Evolutionary conservation across 257 asterid genomes (phyloP).

Genomic region (Paraleonurus japonicus): DNA sequence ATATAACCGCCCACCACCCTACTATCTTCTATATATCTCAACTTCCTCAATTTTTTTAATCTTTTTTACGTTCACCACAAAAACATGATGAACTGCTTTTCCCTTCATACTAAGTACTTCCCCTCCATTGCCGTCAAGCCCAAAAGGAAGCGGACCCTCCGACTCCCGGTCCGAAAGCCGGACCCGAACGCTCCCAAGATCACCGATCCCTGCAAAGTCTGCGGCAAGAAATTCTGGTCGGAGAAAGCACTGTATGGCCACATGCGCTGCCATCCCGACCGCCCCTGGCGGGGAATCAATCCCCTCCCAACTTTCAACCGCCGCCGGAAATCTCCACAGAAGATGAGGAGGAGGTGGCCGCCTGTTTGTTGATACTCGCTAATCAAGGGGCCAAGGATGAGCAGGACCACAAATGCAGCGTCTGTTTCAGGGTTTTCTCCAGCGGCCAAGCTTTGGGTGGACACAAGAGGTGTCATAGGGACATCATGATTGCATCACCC

Average conservation of each 20-base stretch:
- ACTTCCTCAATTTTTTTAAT: too few species aligned
- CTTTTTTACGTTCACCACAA: too few species aligned
- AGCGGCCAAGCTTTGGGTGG: slow-evolving; percentile 11
- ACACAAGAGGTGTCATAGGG: slow-evolving; percentile 13
- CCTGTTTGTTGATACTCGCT: slow-evolving; percentile 51
- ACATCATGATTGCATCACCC: background rate
- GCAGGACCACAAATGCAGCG: slow-evolving; percentile 6
- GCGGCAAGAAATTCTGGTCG: slow-evolving; percentile 79
- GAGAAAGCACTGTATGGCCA: slow-evolving; percentile 95
- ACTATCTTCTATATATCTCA: too few species aligned
- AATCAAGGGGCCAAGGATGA: background rate
- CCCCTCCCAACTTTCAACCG: background rate
- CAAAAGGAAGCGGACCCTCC: too few species aligned
- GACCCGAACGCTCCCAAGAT: slow-evolving; percentile 41
- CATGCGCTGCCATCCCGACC: slow-evolving; percentile 99
- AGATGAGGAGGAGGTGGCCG: slow-evolving; percentile 56
- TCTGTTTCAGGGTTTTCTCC: background rate
- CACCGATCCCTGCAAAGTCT: slow-evolving; percentile 73
- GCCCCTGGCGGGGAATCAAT: slow-evolving; percentile 87
- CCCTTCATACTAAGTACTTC: too few species aligned
- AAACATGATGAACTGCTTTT: too few species aligned
- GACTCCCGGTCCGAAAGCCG: slow-evolving; percentile 43
- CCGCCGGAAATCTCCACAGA: slow-evolving; percentile 30
- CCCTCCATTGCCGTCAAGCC: too few species aligned
- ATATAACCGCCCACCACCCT: too few species aligned